Percentiles rank a stretch among this genome's conserved stretches.
phyloP scores from a whole-genome alignment of 2,329 filamentous ascomycete genomes.

The Botrytis sinoallii region DNA sequence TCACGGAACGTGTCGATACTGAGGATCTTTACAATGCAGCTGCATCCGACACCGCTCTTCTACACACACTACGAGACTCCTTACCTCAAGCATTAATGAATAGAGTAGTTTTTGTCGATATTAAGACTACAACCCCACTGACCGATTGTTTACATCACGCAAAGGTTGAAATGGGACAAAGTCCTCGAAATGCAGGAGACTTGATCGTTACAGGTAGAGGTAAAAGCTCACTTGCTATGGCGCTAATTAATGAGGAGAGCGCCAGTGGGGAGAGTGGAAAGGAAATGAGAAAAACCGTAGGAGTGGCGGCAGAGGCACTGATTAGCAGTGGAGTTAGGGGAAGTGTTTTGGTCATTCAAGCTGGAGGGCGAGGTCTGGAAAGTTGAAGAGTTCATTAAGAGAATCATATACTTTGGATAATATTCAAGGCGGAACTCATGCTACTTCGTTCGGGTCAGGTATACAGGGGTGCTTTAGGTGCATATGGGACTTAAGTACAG shows the following conservation, averaged over 20 bases:
- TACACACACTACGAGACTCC: constrained; percentile 54
- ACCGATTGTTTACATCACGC: constrained; percentile 49
- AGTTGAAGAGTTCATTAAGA: constrained; percentile 2
- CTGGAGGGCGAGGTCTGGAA: constrained; percentile 37
- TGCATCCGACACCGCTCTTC: constrained; percentile 47
- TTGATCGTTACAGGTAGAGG: constrained; percentile 62
- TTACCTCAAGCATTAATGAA: constrained; percentile 48
- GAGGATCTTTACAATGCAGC: constrained; percentile 29
- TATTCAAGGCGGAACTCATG: neutral
- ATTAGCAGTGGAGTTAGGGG: constrained; percentile 57
- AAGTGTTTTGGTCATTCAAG: constrained; percentile 69
- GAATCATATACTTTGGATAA: neutral
- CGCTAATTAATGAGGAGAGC: constrained; percentile 21
- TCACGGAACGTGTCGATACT: constrained; percentile 28
- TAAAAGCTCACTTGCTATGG: constrained; percentile 29
- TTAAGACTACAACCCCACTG: constrained; percentile 43
- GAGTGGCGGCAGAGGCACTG: constrained; percentile 58
- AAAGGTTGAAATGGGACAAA: constrained; percentile 56
- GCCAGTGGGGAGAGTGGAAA: constrained; percentile 32
- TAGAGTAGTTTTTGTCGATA: constrained; percentile 57
- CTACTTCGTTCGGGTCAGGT: neutral
- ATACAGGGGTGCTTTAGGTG: neutral
- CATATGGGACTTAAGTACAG: neutral
- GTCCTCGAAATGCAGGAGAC: constrained; percentile 65
- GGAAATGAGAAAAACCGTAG: constrained; percentile 53